Evolutionary conservation across 306 rosid species (phyloP).

Genomic region (Vigna reflexopilosa): DNA sequence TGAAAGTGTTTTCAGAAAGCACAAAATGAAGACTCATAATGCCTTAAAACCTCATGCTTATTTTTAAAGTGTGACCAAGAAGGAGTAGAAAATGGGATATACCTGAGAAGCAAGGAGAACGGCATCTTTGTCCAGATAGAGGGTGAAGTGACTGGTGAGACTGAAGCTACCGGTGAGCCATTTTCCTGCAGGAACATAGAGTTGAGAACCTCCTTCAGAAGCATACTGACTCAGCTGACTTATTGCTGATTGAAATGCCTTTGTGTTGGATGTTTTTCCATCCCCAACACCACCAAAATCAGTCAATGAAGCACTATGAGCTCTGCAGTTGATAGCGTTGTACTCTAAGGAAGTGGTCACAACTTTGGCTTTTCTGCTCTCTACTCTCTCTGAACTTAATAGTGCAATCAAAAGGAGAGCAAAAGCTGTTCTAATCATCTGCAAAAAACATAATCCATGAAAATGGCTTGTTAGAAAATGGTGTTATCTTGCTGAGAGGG

Average conservation of each 20-base stretch:
- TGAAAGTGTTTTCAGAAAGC: background rate
- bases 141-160: constrained; percentile 82
- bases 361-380: constrained; percentile 52
- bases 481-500: background rate
- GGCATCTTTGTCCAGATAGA: constrained; percentile 73
- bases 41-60: background rate
- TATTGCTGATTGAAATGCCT: constrained; percentile 75
- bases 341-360: constrained; percentile 62
- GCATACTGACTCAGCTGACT: constrained; percentile 61
- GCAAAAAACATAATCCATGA: constrained; percentile 39
- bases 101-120: constrained; percentile 90
- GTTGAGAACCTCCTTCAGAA: constrained; percentile 74
- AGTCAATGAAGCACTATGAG: constrained; percentile 69
- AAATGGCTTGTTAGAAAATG: constrained; percentile 5
- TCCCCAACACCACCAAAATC: constrained; percentile 94
- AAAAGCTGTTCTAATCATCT: constrained; percentile 29
- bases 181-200: constrained; percentile 81
- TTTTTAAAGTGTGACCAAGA: background rate
- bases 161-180: constrained; percentile 88
- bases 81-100: constrained; percentile 5
- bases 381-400: constrained; percentile 52
- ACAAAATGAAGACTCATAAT: background rate
- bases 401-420: constrained; percentile 43
- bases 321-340: constrained; percentile 71
- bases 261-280: constrained; percentile 77